phyloP scores from a whole-genome alignment of 2,329 filamentous ascomycete species.

The Ophidiomyces ophidiicola region DNA sequence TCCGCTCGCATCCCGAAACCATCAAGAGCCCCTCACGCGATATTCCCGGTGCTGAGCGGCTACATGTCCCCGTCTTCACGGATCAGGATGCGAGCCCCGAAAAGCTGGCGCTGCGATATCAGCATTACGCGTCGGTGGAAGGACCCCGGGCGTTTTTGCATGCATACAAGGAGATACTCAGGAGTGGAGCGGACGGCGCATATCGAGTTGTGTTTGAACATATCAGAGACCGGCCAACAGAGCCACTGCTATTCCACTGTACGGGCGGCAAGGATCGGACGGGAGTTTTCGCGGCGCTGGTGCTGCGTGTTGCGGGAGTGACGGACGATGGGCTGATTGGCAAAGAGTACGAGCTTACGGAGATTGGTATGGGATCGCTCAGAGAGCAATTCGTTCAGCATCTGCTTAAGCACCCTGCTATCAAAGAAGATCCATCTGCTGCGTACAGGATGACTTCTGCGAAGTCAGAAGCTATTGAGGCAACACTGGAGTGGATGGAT shows the following conservation, averaged over 20 bases:
- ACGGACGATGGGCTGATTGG: constrained; percentile 45
- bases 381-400: constrained; percentile 41
- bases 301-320: constrained; percentile 54
- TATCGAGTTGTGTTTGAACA: constrained; percentile 50
- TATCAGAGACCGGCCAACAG: constrained; percentile 35
- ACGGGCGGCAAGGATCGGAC: constrained; percentile 69
- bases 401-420: constrained; percentile 38
- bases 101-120: constrained; percentile 48
- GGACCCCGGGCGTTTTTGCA: constrained; percentile 53
- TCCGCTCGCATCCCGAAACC: constrained; percentile 45
- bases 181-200: constrained; percentile 47
- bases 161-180: constrained; percentile 55
- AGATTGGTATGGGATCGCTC: constrained; percentile 31
- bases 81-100: constrained; percentile 54
- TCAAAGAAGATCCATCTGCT: constrained; percentile 37
- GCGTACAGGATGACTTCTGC: constrained; percentile 35
- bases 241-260: constrained; percentile 56
- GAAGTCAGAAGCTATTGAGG: constrained; percentile 41
- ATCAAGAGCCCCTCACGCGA: constrained; percentile 32
- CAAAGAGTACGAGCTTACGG: constrained; percentile 19
- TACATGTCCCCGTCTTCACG: constrained; percentile 55
- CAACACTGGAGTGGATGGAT: constrained; percentile 43
- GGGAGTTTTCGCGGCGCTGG: constrained; percentile 54
- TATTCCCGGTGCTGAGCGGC: constrained; percentile 41
- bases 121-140: constrained; percentile 46